Base-by-base conservation (phyloP, 2,329 filamentous ascomycete species). In the Dactylella cylindrospora region DNA sequence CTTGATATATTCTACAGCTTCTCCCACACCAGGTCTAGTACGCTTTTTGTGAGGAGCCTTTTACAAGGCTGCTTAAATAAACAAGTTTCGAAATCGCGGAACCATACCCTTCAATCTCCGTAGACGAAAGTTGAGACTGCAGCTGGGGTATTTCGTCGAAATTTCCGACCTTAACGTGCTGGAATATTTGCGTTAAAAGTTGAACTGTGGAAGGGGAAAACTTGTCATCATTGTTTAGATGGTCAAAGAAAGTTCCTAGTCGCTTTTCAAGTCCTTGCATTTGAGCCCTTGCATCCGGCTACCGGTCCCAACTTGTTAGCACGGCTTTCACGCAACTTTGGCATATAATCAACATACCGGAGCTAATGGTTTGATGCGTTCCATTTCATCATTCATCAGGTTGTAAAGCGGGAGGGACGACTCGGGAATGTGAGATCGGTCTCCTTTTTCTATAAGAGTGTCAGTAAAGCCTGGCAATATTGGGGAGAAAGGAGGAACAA, bases 241-340 rank as follows among this genome's bases (percentile, higher is more conserved):
- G 90, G 71, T 98, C 91, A 72, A 96, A 97, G n/a, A 98, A 77
- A 43, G 96, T 84, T 69, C 87, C 88, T 59, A 98, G 79, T 22
- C 93, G 84, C 75, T 95, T 95, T 72, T 95, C 88, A 1, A 90
- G 93, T 72, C 97, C 93, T 69, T 89, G 87, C 15, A 98, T 90
- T 72, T 97, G 90, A 10, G 84, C 80, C 65, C 88, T 85, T 75
- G 93, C 96, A 12, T 85, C 84, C n/a, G 85, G 61, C 36, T 65
- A 54, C 20, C 19, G 8, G 9, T 20, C 12, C 15, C 38, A 43
- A 31, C 8, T 20, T n/a, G 39, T 50, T 25, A 39, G 25, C 41
- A 31, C 47, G 23, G 5, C 15, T 12, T 9, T n/a, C 15, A 17
- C 19, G 22, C 0, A 35, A 23, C 3, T 36, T 25, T 13, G 32